phyloP scores from a whole-genome alignment of 345 rosid species.

The Noccaea bulbosa region DNA sequence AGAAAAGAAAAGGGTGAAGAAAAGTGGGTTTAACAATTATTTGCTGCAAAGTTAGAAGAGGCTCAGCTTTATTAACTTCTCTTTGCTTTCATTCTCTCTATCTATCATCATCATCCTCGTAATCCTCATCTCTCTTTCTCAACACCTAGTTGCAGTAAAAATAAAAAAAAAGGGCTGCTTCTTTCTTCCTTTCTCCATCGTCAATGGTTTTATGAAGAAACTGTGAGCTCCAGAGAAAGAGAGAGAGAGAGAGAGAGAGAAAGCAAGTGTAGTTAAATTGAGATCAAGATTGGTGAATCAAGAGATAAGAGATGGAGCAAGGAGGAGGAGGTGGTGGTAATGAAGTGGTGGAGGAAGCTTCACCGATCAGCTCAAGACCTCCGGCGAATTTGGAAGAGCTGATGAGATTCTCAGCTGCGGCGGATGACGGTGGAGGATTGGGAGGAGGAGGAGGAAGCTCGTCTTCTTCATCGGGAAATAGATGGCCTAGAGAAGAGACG shows the following conservation, averaged over 20 bases:
- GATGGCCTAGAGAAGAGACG: conserved; percentile 96
- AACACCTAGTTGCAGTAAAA: conserved; percentile 38
- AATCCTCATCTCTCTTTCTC: conserved; percentile 57
- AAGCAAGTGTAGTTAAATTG: conserved; percentile 6
- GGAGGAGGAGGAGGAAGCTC: conserved; percentile 50
- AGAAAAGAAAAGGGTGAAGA: conserved; percentile 38
- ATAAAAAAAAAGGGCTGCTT: conserved; percentile 5
- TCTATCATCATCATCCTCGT: conserved; percentile 64
- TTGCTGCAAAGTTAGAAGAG: conserved; percentile 80
- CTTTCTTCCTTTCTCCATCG: conserved; percentile 31
- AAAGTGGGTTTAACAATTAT: conserved; percentile 68
- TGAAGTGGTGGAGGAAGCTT: conserved; percentile 75
- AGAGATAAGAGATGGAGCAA: conserved; percentile 63
- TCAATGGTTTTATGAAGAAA: conserved; percentile 39
- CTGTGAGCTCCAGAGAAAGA: conserved; percentile 14
- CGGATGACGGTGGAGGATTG: conserved; percentile 51
- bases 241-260: conserved; percentile 19
- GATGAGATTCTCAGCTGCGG: conserved; percentile 52
- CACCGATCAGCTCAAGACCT: conserved; percentile 89
- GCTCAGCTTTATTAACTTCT: conserved; percentile 66
- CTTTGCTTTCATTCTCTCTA: conserved; percentile 47
- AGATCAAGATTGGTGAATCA: conserved; percentile 32
- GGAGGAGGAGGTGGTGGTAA: conserved; percentile 49
- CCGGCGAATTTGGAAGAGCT: conserved; percentile 75
- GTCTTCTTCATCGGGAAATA: conserved; percentile 53